Evolutionary conservation across 331 rosid genomes (phyloP).

Genomic region (Quercus lobata): DNA sequence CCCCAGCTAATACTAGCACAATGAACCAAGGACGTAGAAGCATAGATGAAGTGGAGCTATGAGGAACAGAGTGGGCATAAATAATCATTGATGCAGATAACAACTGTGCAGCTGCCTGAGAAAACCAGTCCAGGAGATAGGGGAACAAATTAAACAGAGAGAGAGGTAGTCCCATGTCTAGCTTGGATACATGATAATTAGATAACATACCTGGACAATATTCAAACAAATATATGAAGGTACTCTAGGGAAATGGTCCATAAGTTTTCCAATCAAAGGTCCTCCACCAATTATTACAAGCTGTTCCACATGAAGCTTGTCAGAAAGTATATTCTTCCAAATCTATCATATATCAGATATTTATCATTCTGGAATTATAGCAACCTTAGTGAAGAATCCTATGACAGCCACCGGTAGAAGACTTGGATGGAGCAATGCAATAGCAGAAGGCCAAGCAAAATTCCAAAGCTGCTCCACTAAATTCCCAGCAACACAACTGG

Average conservation of each 20-base stretch:
- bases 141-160: slow-evolving; percentile 8
- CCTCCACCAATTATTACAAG: slow-evolving; percentile 68
- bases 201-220: slow-evolving; percentile 61
- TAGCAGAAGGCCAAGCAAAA: slow-evolving; percentile 99
- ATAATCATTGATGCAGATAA: slow-evolving; percentile 78
- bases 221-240: slow-evolving; percentile 65
- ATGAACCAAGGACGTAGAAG: slow-evolving; percentile 82
- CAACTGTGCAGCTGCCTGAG: slow-evolving; percentile 88
- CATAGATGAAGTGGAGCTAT: slow-evolving; percentile 52
- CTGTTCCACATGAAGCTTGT: slow-evolving; percentile 30
- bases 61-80: slow-evolving; percentile 58
- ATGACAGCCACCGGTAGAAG: slow-evolving; percentile 91
- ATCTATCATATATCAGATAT: not conserved
- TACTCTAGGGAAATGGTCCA: slow-evolving; percentile 85
- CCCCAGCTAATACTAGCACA: slow-evolving; percentile 67
- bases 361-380: slow-evolving; percentile 4
- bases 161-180: not conserved
- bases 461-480: slow-evolving; percentile 95
- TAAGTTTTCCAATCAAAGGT: slow-evolving; percentile 77
- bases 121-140: slow-evolving; percentile 1
- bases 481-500: slow-evolving; percentile 84
- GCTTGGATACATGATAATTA: slow-evolving; percentile 4
- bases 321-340: slow-evolving; percentile 16
- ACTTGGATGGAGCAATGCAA: slow-evolving; percentile 90
- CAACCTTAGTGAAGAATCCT: slow-evolving; percentile 85